A percentile compares a stretch with the other conserved stretches of the same genome.
Conservation (phyloP, 2,329 filamentous ascomycete species). For the Alternaria gansuensis region DNA sequence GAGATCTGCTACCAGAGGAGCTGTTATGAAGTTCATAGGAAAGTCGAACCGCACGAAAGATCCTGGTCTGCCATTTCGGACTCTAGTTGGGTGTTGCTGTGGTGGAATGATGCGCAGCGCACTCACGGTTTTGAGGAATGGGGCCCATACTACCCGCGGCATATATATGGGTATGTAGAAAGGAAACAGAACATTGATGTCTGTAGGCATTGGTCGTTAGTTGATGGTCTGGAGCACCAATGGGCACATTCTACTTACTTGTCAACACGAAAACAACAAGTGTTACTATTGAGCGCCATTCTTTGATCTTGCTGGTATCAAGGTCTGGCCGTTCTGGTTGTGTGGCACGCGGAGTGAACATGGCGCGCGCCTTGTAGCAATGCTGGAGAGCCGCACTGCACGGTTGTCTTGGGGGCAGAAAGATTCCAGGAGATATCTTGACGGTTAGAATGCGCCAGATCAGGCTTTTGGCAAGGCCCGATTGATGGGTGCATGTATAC, state of each 20-base stretch:
- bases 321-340: slow-evolving; percentile 33
- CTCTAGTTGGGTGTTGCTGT: slow-evolving; percentile 37
- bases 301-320: slow-evolving; percentile 65
- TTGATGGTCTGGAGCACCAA: background rate
- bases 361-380: slow-evolving; percentile 5
- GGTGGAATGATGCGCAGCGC: slow-evolving; percentile 64
- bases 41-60: slow-evolving; percentile 64
- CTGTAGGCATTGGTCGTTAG: slow-evolving; percentile 53
- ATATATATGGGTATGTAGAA: slow-evolving; percentile 71
- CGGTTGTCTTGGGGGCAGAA: background rate
- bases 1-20: slow-evolving; percentile 74
- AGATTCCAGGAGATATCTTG: background rate
- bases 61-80: slow-evolving; percentile 42
- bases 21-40: slow-evolving; percentile 75
- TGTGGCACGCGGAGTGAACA: slow-evolving; percentile 20
- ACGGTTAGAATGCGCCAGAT: slow-evolving; percentile 3
- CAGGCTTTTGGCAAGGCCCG: slow-evolving; percentile 15
- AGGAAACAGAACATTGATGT: slow-evolving; percentile 74
- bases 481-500: slow-evolving; percentile 10
- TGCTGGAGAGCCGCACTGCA: background rate
- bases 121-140: slow-evolving; percentile 56
- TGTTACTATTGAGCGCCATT: slow-evolving; percentile 75
- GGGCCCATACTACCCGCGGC: slow-evolving; percentile 62
- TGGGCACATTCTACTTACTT: slow-evolving; percentile 62
- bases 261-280: slow-evolving; percentile 73